Percentiles rank a stretch among this genome's conserved stretches.
phyloP scores from a whole-genome alignment of 805 yeast genomes.

The Danielia oregonensis region DNA sequence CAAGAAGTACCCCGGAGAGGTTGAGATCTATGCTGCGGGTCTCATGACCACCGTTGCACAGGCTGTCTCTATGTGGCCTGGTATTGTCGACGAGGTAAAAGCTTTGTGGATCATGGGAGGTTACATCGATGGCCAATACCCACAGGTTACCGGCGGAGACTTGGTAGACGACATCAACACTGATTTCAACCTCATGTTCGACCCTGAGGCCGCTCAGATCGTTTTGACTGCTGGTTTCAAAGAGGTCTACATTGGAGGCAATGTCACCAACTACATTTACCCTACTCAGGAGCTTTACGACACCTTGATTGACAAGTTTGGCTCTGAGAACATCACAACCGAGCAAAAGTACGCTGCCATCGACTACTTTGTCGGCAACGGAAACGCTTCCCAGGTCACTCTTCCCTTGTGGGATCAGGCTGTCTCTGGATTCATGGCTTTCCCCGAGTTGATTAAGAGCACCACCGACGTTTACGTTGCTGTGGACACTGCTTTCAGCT shows the following conservation, averaged over 20 bases:
- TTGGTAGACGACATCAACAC: conserved; percentile 34
- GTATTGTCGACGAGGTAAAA: conserved; percentile 35
- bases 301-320: conserved; percentile 32
- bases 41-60: conserved; percentile 44
- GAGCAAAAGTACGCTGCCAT: conserved; percentile 27
- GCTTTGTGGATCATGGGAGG: conserved; percentile 44
- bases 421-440: conserved; percentile 33
- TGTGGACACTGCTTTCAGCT: conserved; percentile 37
- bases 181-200: conserved; percentile 42
- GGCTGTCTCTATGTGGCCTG: conserved; percentile 38
- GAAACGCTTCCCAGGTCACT: conserved; percentile 30
- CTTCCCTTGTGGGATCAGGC: conserved; percentile 44
- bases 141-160: conserved; percentile 25
- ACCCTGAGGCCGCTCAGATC: conserved; percentile 45
- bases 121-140: conserved; percentile 38
- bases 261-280: conserved; percentile 37
- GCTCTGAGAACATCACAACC: conserved; percentile 22
- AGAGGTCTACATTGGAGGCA: conserved; percentile 36
- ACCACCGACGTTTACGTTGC: conserved; percentile 29
- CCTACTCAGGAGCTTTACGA: conserved; percentile 38
- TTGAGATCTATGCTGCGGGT: conserved; percentile 36
- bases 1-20: conserved; percentile 30
- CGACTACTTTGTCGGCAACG: conserved; percentile 28
- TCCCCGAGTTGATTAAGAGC: conserved; percentile 30
- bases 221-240: conserved; percentile 40